Conservation (phyloP, 169 alveolate species). For the Plasmodium relictum region DNA sequence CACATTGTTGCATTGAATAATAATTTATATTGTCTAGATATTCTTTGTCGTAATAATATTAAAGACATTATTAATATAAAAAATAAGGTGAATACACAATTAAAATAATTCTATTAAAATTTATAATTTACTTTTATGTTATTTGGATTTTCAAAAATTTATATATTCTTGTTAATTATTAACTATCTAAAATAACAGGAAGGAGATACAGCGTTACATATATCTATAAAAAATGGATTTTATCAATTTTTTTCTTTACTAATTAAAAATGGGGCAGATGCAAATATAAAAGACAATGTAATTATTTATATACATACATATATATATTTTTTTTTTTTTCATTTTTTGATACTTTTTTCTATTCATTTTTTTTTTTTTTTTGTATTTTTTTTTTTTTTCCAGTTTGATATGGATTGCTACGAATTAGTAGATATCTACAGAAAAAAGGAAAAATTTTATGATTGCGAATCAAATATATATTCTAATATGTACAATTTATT, state of each 20-base stretch:
- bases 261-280: slow-evolving; percentile 62
- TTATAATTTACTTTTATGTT: not conserved
- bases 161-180: not conserved
- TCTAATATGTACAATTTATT: slow-evolving; percentile 42
- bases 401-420: slow-evolving; percentile 65
- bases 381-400: slow-evolving; percentile 1
- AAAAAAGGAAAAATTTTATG: slow-evolving; percentile 70
- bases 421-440: slow-evolving; percentile 48
- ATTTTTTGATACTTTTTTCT: not conserved
- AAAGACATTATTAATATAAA: slow-evolving; percentile 63
- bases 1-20: slow-evolving; percentile 69
- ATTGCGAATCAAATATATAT: slow-evolving; percentile 35
- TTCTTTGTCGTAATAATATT: slow-evolving; percentile 52
- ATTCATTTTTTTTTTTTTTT: not conserved
- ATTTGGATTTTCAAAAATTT: not conserved
- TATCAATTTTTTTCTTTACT: slow-evolving; percentile 37
- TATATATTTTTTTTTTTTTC: not conserved
- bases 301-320: slow-evolving; percentile 16
- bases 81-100: slow-evolving; percentile 41
- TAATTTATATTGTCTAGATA: slow-evolving; percentile 47
- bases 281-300: slow-evolving; percentile 59
- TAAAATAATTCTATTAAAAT: not conserved
- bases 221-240: slow-evolving; percentile 74
- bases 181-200: slow-evolving; percentile 22
- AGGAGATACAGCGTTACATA: slow-evolving; percentile 74